phyloP scores from a whole-genome alignment of 192 early-diverging fungal genomes.

The Mortierella alpina region DNA sequence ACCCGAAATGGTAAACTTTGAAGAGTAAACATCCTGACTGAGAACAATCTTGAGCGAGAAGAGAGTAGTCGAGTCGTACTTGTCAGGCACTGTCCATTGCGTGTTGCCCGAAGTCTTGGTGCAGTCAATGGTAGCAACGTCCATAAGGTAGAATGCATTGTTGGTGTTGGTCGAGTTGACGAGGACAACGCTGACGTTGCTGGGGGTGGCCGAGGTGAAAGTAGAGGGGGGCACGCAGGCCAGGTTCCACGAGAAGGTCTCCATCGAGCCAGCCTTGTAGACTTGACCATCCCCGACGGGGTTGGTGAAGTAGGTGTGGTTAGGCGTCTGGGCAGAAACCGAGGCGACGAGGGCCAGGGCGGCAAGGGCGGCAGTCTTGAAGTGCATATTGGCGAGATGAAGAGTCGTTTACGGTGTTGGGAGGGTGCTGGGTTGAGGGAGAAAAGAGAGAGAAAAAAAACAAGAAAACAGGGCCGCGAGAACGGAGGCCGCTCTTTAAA shows the following conservation, averaged over 20 bases:
- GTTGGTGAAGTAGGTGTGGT: slow-evolving; percentile 36
- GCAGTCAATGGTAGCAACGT: slow-evolving; percentile 34
- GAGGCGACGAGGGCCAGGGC: slow-evolving; percentile 33
- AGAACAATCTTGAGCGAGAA: slow-evolving; percentile 22
- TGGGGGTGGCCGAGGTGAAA: slow-evolving; percentile 6
- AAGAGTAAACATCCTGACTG: slow-evolving; percentile 20
- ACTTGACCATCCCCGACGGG: slow-evolving; percentile 5
- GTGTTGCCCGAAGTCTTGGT: slow-evolving; percentile 18
- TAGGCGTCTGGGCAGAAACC: slow-evolving; percentile 28
- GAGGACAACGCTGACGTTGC: slow-evolving; percentile 28
- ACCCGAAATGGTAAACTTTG: slow-evolving; percentile 17
- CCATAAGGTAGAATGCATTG: slow-evolving; percentile 1
- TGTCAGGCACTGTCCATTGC: slow-evolving; percentile 18
- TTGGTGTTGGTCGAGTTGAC: slow-evolving; percentile 12
- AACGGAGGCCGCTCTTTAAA: not conserved
- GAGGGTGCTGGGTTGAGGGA: slow-evolving; percentile 3
- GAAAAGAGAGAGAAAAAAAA: slow-evolving; percentile 17
- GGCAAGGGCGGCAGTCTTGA: slow-evolving; percentile 34
- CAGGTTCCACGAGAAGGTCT: slow-evolving; percentile 31
- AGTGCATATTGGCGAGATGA: slow-evolving; percentile 23
- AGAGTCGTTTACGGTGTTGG: not conserved
- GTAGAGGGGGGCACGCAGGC: slow-evolving; percentile 30
- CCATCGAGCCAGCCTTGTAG: slow-evolving; percentile 7
- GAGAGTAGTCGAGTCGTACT: not conserved
- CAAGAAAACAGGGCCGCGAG: slow-evolving; percentile 4